Evolutionary conservation across 257 asterid species (phyloP).

Genomic region (Penstemon barbatus): DNA sequence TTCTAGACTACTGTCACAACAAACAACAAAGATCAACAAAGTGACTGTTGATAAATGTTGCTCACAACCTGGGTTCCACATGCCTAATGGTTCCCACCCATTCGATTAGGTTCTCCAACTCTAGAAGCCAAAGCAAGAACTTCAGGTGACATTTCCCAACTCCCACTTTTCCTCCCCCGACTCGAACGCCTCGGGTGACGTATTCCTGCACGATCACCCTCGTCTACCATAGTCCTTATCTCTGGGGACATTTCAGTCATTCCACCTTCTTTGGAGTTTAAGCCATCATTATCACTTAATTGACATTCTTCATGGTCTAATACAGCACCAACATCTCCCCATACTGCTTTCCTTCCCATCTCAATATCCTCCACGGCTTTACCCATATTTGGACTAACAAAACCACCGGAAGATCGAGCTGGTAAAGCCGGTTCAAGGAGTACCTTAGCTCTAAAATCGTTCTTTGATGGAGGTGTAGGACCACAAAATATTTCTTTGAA

Average conservation of each 20-base stretch:
- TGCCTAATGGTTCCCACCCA: constrained; percentile 37
- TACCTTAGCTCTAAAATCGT: constrained; percentile 76
- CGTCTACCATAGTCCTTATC: constrained; percentile 80
- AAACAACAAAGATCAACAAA: too few relatives aligned
- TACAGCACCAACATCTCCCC: constrained; percentile 57
- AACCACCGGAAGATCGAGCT: constrained; percentile 55
- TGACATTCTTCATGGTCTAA: not conserved
- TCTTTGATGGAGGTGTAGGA: constrained; percentile 72
- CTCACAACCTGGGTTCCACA: too few relatives aligned
- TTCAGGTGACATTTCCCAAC: constrained; percentile 99
- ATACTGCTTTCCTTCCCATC: constrained; percentile 92
- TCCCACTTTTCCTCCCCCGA: constrained; percentile 87
- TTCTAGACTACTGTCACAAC: too few relatives aligned
- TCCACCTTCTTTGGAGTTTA: constrained; percentile 52
- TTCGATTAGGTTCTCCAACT: constrained; percentile 66
- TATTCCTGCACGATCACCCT: constrained; percentile 42
- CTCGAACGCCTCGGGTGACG: constrained; percentile 71
- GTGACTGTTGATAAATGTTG: too few relatives aligned
- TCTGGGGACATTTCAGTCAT: constrained; percentile 68
- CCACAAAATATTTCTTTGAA: constrained; percentile 75
- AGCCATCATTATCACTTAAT: constrained; percentile 23
- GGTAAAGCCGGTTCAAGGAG: constrained; percentile 55
- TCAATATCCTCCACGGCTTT: constrained; percentile 3
- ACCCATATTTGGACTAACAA: constrained; percentile 1
- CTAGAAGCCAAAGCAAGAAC: constrained; percentile 88